Evolutionary conservation across 2,329 filamentous ascomycete genomes (phyloP).

Genomic region (Chrysosporium queenslandicum): DNA sequence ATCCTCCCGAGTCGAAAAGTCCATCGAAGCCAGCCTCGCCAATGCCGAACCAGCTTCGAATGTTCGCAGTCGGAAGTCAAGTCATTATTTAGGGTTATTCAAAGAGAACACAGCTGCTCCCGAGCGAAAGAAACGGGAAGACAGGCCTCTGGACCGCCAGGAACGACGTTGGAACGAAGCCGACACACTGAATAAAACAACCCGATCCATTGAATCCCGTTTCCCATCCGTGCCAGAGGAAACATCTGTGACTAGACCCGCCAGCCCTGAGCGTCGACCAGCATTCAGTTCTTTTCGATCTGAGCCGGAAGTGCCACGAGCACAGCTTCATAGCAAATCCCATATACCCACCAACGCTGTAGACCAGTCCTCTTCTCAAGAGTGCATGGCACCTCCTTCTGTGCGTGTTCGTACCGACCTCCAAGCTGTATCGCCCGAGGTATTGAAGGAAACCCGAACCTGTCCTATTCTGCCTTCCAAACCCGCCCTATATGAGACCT

Average conservation of each 20-base stretch:
- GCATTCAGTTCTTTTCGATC: slow-evolving; percentile 4
- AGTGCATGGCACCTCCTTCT: slow-evolving; percentile 1
- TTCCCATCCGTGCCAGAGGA: not conserved
- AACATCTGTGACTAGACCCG: slow-evolving; percentile 2
- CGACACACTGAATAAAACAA: not conserved
- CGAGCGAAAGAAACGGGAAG: slow-evolving; percentile 43
- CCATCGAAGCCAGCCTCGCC: slow-evolving; percentile 53
- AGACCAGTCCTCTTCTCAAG: not conserved
- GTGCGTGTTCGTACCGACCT: slow-evolving; percentile 5
- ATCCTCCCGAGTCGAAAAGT: slow-evolving; percentile 46
- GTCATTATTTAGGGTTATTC: slow-evolving; percentile 56
- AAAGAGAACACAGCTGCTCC: slow-evolving; percentile 47
- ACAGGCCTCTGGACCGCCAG: slow-evolving; percentile 32
- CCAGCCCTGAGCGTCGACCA: slow-evolving; percentile 7
- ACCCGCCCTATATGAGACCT: not conserved
- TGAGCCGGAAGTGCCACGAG: not conserved
- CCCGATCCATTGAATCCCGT: not conserved
- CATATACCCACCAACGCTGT: not conserved
- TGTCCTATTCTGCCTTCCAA: slow-evolving; percentile 3
- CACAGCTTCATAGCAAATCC: not conserved
- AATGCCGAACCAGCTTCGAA: slow-evolving; percentile 46
- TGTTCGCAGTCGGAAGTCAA: slow-evolving; percentile 54
- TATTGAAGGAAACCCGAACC: not conserved
- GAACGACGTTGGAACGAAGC: slow-evolving; percentile 16
- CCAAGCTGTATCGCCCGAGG: not conserved